Conservation (phyloP, 345 rosid genomes). For the Euphorbia lathyris region DNA sequence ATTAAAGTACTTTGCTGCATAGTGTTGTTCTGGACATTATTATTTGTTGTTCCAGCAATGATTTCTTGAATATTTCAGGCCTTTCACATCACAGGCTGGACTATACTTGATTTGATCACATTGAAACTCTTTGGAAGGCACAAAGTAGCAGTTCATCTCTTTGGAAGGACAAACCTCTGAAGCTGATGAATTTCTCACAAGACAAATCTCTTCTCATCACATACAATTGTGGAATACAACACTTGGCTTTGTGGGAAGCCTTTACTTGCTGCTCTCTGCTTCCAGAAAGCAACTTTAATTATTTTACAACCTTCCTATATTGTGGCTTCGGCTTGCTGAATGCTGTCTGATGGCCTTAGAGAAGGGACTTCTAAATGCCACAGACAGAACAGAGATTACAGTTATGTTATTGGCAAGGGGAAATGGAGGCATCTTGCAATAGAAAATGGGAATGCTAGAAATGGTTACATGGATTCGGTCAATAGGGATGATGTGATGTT, state of each 20-base stretch:
- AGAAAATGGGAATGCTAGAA: conserved; percentile 45
- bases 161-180: conserved; percentile 68
- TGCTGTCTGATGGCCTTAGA: conserved; percentile 85
- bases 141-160: conserved; percentile 57
- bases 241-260: conserved; percentile 89
- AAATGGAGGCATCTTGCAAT: conserved; percentile 81
- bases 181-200: conserved; percentile 68
- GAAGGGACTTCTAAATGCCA: conserved; percentile 57
- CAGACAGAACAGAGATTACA: conserved; percentile 52
- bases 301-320: conserved; percentile 63
- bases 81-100: no score
- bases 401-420: conserved; percentile 81
- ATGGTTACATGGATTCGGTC: conserved; percentile 37
- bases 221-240: conserved; percentile 82
- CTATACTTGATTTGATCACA: no score
- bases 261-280: conserved; percentile 78
- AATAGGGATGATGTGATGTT: conserved; percentile 33
- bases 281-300: conserved; percentile 68
- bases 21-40: no score
- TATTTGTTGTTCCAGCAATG: no score
- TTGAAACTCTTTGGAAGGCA: conserved; percentile 52
- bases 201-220: conserved; percentile 75
- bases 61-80: no score
- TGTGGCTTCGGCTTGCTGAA: conserved; percentile 97
- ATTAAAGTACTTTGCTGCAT: no score